phyloP scores from a whole-genome alignment of 805 yeast species.

The Suhomyces sp. region DNA sequence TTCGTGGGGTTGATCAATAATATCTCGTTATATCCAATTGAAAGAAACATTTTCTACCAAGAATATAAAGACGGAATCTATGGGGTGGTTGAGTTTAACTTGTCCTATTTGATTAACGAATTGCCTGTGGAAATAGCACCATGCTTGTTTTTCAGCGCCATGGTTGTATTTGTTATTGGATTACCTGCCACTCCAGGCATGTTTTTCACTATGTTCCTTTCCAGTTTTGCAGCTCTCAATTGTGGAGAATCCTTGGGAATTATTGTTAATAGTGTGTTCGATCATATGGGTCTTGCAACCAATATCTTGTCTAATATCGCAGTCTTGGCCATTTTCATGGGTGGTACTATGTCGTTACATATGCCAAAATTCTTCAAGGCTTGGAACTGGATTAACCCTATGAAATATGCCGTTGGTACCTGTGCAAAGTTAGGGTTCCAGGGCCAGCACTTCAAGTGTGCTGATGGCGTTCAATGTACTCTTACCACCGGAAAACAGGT shows the following conservation, averaged over 20 bases:
- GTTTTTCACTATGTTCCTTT: constrained; percentile 21
- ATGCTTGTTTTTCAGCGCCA: constrained; percentile 17
- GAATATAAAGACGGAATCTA: constrained; percentile 26
- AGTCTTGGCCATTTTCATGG: constrained; percentile 27
- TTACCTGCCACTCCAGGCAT: constrained; percentile 23
- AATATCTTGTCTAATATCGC: constrained; percentile 20
- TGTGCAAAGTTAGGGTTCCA: constrained; percentile 20
- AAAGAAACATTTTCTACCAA: constrained; percentile 26
- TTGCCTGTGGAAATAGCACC: constrained; percentile 25
- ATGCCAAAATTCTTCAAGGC: constrained; percentile 26
- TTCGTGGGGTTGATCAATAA: constrained; percentile 28
- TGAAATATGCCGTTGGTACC: constrained; percentile 25
- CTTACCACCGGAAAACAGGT: constrained; percentile 34
- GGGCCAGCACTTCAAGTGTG: constrained; percentile 19
- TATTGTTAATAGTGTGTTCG: constrained; percentile 21
- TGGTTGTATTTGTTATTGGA: constrained; percentile 24
- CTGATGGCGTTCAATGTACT: constrained; percentile 16
- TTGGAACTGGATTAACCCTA: constrained; percentile 24
- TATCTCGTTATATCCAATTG: constrained; percentile 22
- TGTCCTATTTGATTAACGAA: constrained; percentile 24
- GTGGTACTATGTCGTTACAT: constrained; percentile 31
- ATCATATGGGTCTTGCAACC: constrained; percentile 26
- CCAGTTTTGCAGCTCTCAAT: constrained; percentile 18
- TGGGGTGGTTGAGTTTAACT: constrained; percentile 20
- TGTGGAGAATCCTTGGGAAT: constrained; percentile 30